These are phyloP conservation scores for Oryza longistaminata DNA, from an alignment of 176 grass and related monocot species.

Conservation along the genomic window DNA sequence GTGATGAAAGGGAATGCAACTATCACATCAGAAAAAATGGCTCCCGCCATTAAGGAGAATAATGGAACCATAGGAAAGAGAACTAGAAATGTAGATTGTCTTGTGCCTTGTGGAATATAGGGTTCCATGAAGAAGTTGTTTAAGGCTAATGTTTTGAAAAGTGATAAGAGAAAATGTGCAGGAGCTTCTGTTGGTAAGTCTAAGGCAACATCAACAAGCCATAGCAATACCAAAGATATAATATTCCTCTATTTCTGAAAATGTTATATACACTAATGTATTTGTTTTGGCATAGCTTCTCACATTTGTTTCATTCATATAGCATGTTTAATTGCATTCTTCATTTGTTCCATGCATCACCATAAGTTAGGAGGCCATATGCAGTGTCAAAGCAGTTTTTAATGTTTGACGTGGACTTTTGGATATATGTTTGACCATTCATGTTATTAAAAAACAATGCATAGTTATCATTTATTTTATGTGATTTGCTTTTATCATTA, in stretches of 20 bases:
- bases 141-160: slow-evolving; percentile 2
- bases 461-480: too few species aligned
- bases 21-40: neutral
- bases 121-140: slow-evolving; percentile 10
- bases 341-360: slow-evolving; percentile 7
- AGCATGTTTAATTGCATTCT: neutral
- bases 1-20: slow-evolving; percentile 17
- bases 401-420: too few species aligned
- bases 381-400: neutral
- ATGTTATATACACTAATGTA: neutral
- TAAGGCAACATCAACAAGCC: neutral
- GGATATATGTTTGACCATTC: too few species aligned
- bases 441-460: too few species aligned
- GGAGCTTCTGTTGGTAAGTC: neutral
- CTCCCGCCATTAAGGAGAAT: neutral
- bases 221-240: slow-evolving; percentile 35
- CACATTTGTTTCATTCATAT: neutral
- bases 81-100: neutral
- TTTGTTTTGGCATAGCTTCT: slow-evolving; percentile 18
- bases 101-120: neutral
- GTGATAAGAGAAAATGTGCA: neutral
- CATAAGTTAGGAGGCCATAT: slow-evolving; percentile 12
- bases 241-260: neutral
- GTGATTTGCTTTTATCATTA: too few species aligned
- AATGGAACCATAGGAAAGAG: slow-evolving; percentile 30